Base-by-base conservation (phyloP, 352 stramenopile species). In the Phytophthora pisi region DNA sequence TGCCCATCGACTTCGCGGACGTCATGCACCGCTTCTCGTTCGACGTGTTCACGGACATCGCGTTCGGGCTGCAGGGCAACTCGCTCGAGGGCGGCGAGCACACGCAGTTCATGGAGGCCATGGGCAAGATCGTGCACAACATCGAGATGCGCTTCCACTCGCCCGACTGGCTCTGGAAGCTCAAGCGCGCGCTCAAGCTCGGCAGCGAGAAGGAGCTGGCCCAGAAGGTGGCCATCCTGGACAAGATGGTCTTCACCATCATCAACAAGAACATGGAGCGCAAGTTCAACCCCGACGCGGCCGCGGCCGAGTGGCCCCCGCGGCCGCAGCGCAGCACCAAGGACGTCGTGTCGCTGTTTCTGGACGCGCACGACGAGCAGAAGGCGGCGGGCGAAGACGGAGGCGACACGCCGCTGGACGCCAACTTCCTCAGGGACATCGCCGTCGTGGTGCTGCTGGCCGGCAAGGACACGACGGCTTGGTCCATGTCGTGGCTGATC, bases 401-500 rank as follows among this genome's bases (percentile, higher is more conserved):
- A 11, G 10, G 10, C 10, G 74, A 64, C 13, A 51, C 38, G 0
- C 61, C 64, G 13, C 46, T 87, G 15, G 68, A 77, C 6, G 61
- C 76, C 10, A 84, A 83, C 34, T 85, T 86, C 50, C 68, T 97
- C 20, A 59, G 75, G 8, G 82, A 94, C 30, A 72, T 97, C n/a
- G 68, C 88, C 4, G 72, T 96, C 5, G 79, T 77, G 10, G 82
- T 96, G 49, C 64, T 97, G 28, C 56, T 89, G 20, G 89, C 81
- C 13, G 90, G 87, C 4, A 80, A 88, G 30, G 90, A 96, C 57
- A 96, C 84, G 0, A 96, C 90, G 0, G 84, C 87, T 1, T 74
- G 55, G 53, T 86, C 86, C 30, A 52, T 96, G 23, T 78, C 68
- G 30, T 97, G 90, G 90, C 62, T 91, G 6, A 74, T 96, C 24